Percentiles rank a stretch among this genome's conserved stretches.
These are phyloP conservation scores for Aspergillus piperis DNA, from an alignment of 2,329 filamentous ascomycete species.

Conservation along the genomic window DNA sequence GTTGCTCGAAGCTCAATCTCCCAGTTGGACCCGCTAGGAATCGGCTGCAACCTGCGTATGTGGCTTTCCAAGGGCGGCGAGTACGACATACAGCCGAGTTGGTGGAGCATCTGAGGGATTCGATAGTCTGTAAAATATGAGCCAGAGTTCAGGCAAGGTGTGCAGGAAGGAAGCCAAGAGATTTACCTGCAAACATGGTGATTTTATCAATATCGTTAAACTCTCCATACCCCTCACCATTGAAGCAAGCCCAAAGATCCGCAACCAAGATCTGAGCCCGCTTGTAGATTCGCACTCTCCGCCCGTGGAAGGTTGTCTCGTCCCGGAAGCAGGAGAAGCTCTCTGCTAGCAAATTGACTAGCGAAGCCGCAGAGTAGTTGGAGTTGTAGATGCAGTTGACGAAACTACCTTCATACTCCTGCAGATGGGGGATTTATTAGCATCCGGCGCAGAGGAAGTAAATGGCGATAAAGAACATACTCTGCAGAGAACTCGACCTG, in stretches of 20 bases:
- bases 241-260: constrained; percentile 94
- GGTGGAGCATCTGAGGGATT: constrained; percentile 87
- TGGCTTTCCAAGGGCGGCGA: constrained; percentile 74
- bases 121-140: constrained; percentile 69
- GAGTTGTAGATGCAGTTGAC: constrained; percentile 72
- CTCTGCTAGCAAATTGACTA: constrained; percentile 82
- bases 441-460: not conserved
- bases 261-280: constrained; percentile 94
- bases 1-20: constrained; percentile 89
- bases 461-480: constrained; percentile 47
- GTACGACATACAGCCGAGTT: constrained; percentile 79
- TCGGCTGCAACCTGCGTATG: constrained; percentile 63
- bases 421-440: constrained; percentile 13
- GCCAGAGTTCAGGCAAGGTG: too few species aligned
- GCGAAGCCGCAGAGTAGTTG: constrained; percentile 73
- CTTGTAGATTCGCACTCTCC: constrained; percentile 81
- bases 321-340: constrained; percentile 87
- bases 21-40: constrained; percentile 73
- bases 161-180: not conserved
- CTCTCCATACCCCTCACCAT: constrained; percentile 73
- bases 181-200: constrained; percentile 84
- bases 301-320: constrained; percentile 72
- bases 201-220: constrained; percentile 93
- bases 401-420: constrained; percentile 77
- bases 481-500: constrained; percentile 75